These are phyloP conservation scores for Cucurbitaria berberidis DNA, from an alignment of 2,329 filamentous ascomycete species.

Conservation along the genomic window DNA sequence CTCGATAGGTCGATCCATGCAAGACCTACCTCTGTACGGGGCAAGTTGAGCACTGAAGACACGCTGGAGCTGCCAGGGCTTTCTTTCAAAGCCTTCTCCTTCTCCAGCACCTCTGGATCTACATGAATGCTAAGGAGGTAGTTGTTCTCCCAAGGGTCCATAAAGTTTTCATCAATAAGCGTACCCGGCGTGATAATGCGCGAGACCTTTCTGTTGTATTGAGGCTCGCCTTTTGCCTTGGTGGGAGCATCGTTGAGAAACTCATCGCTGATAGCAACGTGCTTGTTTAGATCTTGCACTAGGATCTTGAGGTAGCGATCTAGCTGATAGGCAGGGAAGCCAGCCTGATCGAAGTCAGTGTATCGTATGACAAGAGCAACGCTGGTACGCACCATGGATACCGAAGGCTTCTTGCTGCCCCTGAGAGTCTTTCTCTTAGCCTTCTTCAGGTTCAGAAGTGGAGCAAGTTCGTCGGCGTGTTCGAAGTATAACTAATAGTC, in stretches of 20 bases:
- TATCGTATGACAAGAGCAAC: no score
- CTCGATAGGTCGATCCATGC: conserved; percentile 97
- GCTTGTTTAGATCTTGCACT: conserved; percentile 86
- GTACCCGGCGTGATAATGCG: conserved; percentile 94
- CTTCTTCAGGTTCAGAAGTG: conserved; percentile 86
- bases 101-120: conserved; percentile 40
- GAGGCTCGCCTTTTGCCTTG: conserved; percentile 76
- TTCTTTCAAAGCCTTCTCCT: conserved; percentile 30
- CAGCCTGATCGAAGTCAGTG: conserved; percentile 63
- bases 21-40: conserved; percentile 68
- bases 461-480: conserved; percentile 87
- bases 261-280: conserved; percentile 94
- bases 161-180: conserved; percentile 95
- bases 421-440: conserved; percentile 72
- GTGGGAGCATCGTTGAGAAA: conserved; percentile 75
- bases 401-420: conserved; percentile 62
- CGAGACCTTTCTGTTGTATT: conserved; percentile 84
- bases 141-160: conserved; percentile 92
- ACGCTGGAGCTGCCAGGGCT: conserved; percentile 38
- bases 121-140: conserved; percentile 84
- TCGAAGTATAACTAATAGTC: conserved; percentile 79
- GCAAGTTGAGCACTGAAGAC: conserved; percentile 43
- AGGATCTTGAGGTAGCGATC: conserved; percentile 92
- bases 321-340: conserved; percentile 91
- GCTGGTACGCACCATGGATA: conserved; percentile 75